These are phyloP conservation scores for Testicularia cyperi DNA, from an alignment of 1,284 basidiomycete genomes.

Conservation along the genomic window DNA sequence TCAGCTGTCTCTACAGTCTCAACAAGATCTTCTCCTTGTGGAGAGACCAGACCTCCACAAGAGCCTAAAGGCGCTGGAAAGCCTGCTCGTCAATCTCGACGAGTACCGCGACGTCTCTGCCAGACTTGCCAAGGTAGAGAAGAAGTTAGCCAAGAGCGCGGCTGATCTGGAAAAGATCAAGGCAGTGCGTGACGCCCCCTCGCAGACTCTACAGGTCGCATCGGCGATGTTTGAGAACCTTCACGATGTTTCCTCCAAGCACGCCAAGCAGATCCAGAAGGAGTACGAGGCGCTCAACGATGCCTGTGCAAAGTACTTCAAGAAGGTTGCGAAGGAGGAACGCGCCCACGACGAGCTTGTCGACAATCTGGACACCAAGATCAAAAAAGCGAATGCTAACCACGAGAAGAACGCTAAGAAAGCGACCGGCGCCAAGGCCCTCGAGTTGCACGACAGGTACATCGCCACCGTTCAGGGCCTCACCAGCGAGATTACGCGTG, in stretches of 20 bases:
- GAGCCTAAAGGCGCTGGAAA: conserved; percentile 50
- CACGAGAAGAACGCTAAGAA: conserved; percentile 56
- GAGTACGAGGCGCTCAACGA: conserved; percentile 59
- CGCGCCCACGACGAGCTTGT: conserved; percentile 52
- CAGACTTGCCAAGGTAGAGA: conserved; percentile 52
- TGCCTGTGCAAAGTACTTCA: conserved; percentile 55
- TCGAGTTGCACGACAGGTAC: conserved; percentile 57
- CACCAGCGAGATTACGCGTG: conserved; percentile 47
- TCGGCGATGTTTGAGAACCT: conserved; percentile 50
- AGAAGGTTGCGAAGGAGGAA: conserved; percentile 58
- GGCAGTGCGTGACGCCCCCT: conserved; percentile 42
- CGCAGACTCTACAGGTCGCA: conserved; percentile 38
- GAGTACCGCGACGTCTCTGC: conserved; percentile 53
- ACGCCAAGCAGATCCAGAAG: conserved; percentile 50
- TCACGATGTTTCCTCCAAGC: conserved; percentile 45
- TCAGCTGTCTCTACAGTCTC: not conserved
- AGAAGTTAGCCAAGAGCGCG: conserved; percentile 48
- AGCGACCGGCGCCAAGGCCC: conserved; percentile 24
- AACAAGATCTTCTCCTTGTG: conserved; percentile 14
- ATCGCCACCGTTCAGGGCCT: conserved; percentile 45
- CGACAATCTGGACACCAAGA: conserved; percentile 49
- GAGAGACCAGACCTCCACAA: conserved; percentile 56
- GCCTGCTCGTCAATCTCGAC: conserved; percentile 53
- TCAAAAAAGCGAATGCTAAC: conserved; percentile 55
- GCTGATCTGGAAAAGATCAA: conserved; percentile 50